Evolutionary conservation across 768 basidiomycete species (phyloP).

Genomic region (Termitomyces sp.): DNA sequence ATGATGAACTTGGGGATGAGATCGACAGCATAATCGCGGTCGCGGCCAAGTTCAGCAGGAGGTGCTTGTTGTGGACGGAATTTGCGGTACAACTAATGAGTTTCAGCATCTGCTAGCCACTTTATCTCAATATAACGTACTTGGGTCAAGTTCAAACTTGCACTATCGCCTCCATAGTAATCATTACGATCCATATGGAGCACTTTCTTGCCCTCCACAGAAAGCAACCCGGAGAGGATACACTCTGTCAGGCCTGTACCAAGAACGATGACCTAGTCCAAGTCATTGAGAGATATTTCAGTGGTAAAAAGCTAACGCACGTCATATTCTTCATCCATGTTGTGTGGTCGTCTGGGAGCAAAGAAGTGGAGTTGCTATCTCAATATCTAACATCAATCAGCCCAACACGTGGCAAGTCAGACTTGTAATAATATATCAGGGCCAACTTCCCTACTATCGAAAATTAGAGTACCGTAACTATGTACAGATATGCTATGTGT

Average conservation of each 20-base stretch:
- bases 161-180: slow-evolving; percentile 98
- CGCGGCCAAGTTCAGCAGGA: slow-evolving; percentile 86
- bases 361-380: slow-evolving; percentile 2
- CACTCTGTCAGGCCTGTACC: slow-evolving; percentile 99
- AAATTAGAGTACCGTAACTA: background rate
- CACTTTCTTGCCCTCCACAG: slow-evolving; percentile 99
- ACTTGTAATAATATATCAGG: background rate
- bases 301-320: slow-evolving; percentile 36
- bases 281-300: slow-evolving; percentile 13
- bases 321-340: slow-evolving; percentile 99
- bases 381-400: slow-evolving; percentile 17
- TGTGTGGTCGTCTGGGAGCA: slow-evolving; percentile 22
- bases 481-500: slow-evolving; percentile 9
- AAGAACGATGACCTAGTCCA: slow-evolving; percentile 74
- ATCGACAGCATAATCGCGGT: slow-evolving; percentile 97
- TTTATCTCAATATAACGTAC: slow-evolving; percentile 37
- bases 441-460: background rate
- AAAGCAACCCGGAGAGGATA: slow-evolving; percentile 94
- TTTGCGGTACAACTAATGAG: slow-evolving; percentile 84
- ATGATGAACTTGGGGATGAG: slow-evolving; percentile 99
- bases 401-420: slow-evolving; percentile 14
- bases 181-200: slow-evolving; percentile 99
- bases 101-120: background rate
- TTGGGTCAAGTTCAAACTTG: slow-evolving; percentile 96
- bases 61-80: slow-evolving; percentile 78